These are phyloP conservation scores for Trametes cingulata DNA, from an alignment of 768 basidiomycete species.

Conservation along the genomic window DNA sequence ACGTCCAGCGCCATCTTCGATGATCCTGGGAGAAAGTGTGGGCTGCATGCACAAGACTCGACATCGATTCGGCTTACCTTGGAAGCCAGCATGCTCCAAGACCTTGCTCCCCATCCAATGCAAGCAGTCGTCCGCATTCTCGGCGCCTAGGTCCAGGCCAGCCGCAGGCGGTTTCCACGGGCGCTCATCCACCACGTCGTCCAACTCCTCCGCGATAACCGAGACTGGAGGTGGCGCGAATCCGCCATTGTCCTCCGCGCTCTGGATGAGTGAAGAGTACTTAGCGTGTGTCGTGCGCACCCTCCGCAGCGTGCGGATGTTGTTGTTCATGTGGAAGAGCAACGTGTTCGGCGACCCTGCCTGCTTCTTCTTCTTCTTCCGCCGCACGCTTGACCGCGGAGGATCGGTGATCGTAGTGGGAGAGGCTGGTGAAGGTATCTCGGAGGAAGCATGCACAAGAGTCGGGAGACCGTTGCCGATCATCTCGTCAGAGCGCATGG, in stretches of 20 bases:
- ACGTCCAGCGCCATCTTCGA: constrained; percentile 79
- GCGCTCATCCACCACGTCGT: constrained; percentile 51
- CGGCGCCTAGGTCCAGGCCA: constrained; percentile 56
- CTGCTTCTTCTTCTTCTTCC: constrained; percentile 40
- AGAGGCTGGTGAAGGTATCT: constrained; percentile 26
- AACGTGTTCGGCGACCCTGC: constrained; percentile 40
- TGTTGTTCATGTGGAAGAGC: constrained; percentile 71
- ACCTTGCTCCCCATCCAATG: constrained; percentile 75
- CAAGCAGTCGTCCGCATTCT: constrained; percentile 62
- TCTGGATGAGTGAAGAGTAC: constrained; percentile 56
- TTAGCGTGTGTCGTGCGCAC: constrained; percentile 73
- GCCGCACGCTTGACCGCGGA: constrained; percentile 31
- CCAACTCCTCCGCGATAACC: constrained; percentile 32
- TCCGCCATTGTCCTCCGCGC: constrained; percentile 32
- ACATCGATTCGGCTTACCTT: constrained; percentile 54
- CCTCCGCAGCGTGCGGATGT: constrained; percentile 73
- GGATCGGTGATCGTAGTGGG: constrained; percentile 17
- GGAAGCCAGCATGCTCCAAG: constrained; percentile 89
- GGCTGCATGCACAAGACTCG: neutral
- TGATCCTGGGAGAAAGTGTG: constrained; percentile 47
- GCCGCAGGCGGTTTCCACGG: constrained; percentile 49
- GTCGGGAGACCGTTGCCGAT: constrained; percentile 65
- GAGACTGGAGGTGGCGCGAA: constrained; percentile 10
- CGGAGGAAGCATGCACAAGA: constrained; percentile 34
- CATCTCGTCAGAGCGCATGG: constrained; percentile 60